These are phyloP conservation scores for Euryodendron excelsum DNA, from an alignment of 148 eudicot species.

Conservation along the genomic window DNA sequence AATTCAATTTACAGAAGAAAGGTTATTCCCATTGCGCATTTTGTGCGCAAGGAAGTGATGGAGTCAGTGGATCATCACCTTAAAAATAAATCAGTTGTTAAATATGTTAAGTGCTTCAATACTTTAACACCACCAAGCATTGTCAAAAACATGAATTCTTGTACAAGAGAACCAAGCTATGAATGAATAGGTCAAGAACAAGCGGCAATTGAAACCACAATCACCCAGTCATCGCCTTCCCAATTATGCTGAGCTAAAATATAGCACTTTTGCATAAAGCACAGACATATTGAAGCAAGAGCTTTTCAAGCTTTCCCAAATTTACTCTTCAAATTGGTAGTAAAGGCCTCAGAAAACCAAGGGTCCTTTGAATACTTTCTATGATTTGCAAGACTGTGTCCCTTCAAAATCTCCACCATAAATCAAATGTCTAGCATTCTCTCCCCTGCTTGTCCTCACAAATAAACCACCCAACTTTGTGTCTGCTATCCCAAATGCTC, in stretches of 20 bases:
- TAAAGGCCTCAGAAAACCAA: not conserved
- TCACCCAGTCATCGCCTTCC: not conserved
- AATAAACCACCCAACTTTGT: not conserved
- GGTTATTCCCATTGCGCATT: not conserved
- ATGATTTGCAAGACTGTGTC: not conserved
- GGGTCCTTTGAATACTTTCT: not conserved
- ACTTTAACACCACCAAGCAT: too few relatives aligned
- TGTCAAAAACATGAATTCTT: not conserved
- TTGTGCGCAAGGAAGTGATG: not conserved
- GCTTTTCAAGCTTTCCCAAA: not conserved
- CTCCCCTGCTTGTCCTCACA: not conserved
- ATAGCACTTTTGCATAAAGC: not conserved
- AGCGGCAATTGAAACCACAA: not conserved
- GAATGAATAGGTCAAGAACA: not conserved
- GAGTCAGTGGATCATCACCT: not conserved
- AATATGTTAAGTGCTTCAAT: not conserved
- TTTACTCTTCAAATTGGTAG: not conserved
- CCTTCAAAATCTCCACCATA: not conserved
- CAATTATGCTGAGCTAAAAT: not conserved
- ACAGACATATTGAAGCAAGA: not conserved
- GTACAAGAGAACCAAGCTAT: not conserved
- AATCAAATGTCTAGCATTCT: conserved; percentile 1
- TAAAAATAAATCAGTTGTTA: not conserved
- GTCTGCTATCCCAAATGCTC: not conserved
- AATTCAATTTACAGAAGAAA: not conserved